Conservation (phyloP, 2,329 filamentous ascomycete genomes). For the Didymosphaeria variabile region DNA sequence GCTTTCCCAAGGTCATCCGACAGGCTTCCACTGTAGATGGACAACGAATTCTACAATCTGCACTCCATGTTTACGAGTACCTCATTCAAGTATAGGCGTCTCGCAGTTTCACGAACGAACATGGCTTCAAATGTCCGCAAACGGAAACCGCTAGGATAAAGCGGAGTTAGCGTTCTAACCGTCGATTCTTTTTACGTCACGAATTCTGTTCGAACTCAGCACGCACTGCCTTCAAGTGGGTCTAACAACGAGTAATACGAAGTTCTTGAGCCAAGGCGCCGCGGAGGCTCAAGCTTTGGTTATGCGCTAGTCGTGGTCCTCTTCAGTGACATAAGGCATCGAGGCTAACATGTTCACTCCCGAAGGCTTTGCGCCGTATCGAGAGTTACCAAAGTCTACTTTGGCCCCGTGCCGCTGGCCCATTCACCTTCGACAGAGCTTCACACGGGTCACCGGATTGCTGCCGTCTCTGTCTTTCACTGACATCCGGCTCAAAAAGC, state of each 20-base stretch:
- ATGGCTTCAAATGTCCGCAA: not conserved
- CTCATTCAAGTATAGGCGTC: not conserved
- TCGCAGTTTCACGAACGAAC: not conserved
- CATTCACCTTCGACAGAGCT: not conserved
- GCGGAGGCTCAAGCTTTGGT: not conserved
- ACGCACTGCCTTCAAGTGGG: slow-evolving; percentile 7
- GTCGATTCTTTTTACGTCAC: slow-evolving; percentile 7
- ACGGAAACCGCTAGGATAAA: not conserved
- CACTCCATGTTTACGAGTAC: not conserved
- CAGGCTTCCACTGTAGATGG: not conserved
- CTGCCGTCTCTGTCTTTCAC: not conserved
- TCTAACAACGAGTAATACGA: slow-evolving; percentile 4
- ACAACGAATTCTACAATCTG: not conserved
- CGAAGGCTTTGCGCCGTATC: not conserved
- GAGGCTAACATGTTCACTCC: not conserved
- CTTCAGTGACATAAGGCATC: not conserved
- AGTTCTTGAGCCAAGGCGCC: slow-evolving; percentile 10
- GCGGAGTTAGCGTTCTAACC: not conserved
- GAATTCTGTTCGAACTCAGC: not conserved
- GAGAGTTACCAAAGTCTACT: not conserved
- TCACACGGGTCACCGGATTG: not conserved
- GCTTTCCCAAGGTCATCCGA: no score
- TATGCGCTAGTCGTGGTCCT: not conserved
- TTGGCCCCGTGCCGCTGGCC: not conserved
- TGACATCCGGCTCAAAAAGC: not conserved